These are phyloP conservation scores for Cryptococcus maquisensis DNA, from an alignment of 1,284 basidiomycete genomes.

Conservation along the genomic window DNA sequence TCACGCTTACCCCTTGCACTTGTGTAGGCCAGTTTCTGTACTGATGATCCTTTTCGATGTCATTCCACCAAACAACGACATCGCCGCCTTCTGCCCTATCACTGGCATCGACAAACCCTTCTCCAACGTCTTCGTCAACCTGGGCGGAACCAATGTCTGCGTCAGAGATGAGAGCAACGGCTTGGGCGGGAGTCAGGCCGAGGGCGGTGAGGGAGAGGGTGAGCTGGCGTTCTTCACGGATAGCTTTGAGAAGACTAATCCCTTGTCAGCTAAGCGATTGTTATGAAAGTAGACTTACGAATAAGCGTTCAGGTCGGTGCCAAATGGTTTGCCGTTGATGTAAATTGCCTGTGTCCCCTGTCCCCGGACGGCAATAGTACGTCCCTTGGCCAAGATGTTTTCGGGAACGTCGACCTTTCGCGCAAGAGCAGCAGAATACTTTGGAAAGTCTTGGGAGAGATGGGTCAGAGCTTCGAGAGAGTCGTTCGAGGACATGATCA, in stretches of 20 bases:
- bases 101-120: constrained; percentile 79
- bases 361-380: constrained; percentile 50
- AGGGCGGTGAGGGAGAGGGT: constrained; percentile 60
- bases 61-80: constrained; percentile 80
- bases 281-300: constrained; percentile 48
- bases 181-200: constrained; percentile 62
- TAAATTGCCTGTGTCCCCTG: constrained; percentile 52
- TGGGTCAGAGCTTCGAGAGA: constrained; percentile 62
- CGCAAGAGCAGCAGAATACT: constrained; percentile 67
- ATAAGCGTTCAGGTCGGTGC: constrained; percentile 66
- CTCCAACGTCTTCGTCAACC: constrained; percentile 56
- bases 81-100: constrained; percentile 74
- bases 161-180: constrained; percentile 67
- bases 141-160: constrained; percentile 56
- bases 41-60: constrained; percentile 75
- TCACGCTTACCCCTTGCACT: constrained; percentile 25
- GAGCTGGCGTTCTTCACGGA: constrained; percentile 70
- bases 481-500: constrained; percentile 60
- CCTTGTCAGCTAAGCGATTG: background rate
- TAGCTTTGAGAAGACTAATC: constrained; percentile 60
- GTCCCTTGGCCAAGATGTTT: constrained; percentile 58
- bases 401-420: constrained; percentile 56
- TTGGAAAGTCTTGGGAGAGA: constrained; percentile 84
- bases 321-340: constrained; percentile 69
- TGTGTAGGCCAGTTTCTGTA: constrained; percentile 31